Conservation (phyloP, 2,329 filamentous ascomycete genomes). For the Gnomoniopsis smithogilvyi region DNA sequence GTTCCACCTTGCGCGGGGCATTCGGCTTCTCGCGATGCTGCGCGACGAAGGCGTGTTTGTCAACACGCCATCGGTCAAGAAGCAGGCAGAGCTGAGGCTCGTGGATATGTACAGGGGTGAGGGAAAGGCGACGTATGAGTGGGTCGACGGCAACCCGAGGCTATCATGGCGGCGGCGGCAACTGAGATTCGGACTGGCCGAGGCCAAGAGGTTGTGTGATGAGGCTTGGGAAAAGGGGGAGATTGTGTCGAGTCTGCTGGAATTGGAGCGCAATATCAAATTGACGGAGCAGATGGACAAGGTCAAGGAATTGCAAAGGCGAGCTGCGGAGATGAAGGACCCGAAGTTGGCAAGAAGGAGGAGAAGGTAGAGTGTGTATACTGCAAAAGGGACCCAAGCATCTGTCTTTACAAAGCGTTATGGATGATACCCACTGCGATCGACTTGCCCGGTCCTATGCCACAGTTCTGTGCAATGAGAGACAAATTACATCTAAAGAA, state of each 20-base stretch:
- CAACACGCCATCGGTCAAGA: conserved; percentile 20
- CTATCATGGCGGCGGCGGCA: conserved; percentile 10
- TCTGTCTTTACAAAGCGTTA: not conserved
- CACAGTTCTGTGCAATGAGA: too few relatives aligned
- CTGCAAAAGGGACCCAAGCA: not conserved
- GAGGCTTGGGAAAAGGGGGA: conserved; percentile 31
- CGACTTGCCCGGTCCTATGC: not conserved
- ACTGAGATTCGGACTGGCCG: conserved; percentile 27
- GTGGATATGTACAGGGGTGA: conserved; percentile 31
- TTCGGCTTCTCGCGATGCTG: conserved; percentile 32
- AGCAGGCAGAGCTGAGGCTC: conserved; percentile 28
- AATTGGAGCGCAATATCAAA: conserved; percentile 26
- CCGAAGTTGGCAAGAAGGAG: not conserved
- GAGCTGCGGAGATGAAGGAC: not conserved
- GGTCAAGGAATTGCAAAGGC: conserved; percentile 11
- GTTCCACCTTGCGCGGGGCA: conserved; percentile 28
- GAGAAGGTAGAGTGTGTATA: not conserved
- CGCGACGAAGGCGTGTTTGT: conserved; percentile 29
- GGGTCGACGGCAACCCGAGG: conserved; percentile 16
- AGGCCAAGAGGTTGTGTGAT: conserved; percentile 35
- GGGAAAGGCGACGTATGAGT: conserved; percentile 19
- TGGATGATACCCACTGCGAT: not conserved
- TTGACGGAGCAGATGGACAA: conserved; percentile 18
- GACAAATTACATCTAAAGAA: too few relatives aligned
- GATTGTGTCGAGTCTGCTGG: conserved; percentile 28